A percentile compares a stretch with the other conserved stretches of the same genome.
phyloP scores from a whole-genome alignment of 2,329 filamentous ascomycete species.

The Aspergillus proliferans region DNA sequence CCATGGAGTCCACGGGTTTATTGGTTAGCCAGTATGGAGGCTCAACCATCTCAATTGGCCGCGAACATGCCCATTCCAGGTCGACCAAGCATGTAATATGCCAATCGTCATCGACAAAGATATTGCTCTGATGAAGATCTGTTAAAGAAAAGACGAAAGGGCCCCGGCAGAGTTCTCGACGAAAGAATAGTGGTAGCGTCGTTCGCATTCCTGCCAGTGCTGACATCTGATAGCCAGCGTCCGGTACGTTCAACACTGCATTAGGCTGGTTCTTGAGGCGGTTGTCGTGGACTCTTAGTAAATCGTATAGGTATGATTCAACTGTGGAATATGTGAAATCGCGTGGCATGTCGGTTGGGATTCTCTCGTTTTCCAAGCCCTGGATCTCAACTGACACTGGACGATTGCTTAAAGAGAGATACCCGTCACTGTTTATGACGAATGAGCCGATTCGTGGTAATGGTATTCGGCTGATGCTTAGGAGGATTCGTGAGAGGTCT shows the following conservation, averaged over 20 bases:
- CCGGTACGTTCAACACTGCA: too few species aligned
- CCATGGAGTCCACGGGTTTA: constrained; percentile 12
- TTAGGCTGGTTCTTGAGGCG: too few species aligned
- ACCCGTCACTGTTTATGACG: constrained; percentile 20
- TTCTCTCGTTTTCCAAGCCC: too few species aligned
- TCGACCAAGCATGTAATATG: constrained; percentile 20
- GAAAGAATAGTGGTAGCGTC: too few species aligned
- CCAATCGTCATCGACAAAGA: constrained; percentile 22
- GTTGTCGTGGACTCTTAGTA: too few species aligned
- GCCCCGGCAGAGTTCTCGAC: too few species aligned
- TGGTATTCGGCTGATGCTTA: constrained; percentile 14
- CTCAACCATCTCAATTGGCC: constrained; percentile 19
- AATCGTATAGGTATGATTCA: too few species aligned
- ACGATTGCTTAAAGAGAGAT: constrained; percentile 12
- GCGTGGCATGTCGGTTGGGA: too few species aligned
- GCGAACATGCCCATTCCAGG: constrained; percentile 21
- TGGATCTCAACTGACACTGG: constrained; percentile 12
- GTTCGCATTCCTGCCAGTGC: too few species aligned
- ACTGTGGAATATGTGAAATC: too few species aligned
- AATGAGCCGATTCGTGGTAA: constrained; percentile 30
- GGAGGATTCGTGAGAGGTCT: constrained; percentile 9
- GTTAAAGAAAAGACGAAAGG: constrained; percentile 5
- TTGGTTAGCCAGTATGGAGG: constrained; percentile 23
- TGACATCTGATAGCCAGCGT: too few species aligned
- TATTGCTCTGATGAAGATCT: constrained; percentile 36